Conservation (phyloP, 2,329 filamentous ascomycete species). For the Chaetomiaceae sp. region DNA sequence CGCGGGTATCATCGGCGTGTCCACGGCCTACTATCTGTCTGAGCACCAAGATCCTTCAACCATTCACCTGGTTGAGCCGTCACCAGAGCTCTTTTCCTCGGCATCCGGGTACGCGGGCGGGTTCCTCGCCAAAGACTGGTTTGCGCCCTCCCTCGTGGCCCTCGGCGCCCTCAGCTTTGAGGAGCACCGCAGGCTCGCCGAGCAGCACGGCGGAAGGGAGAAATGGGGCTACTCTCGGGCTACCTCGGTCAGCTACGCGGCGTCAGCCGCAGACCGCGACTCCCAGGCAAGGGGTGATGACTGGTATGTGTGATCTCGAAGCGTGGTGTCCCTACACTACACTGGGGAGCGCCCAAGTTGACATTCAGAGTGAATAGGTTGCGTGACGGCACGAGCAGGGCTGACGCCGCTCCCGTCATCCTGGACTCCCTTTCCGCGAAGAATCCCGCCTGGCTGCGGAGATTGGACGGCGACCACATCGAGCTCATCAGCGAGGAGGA, state of each 20-base stretch:
- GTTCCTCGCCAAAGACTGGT: conserved; percentile 72
- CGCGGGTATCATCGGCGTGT: conserved; percentile 64
- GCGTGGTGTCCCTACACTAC: too few relatives aligned
- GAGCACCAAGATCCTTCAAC: conserved; percentile 37
- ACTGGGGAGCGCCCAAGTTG: neutral
- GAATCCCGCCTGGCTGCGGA: conserved; percentile 55
- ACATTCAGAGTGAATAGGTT: conserved; percentile 30
- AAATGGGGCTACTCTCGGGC: conserved; percentile 50
- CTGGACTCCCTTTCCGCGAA: neutral
- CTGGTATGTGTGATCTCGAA: conserved; percentile 45
- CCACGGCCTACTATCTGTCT: conserved; percentile 69
- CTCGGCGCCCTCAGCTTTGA: conserved; percentile 65
- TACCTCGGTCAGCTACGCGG: conserved; percentile 50
- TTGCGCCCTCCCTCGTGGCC: conserved; percentile 49
- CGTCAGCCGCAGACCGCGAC: conserved; percentile 31
- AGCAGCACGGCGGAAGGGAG: conserved; percentile 49
- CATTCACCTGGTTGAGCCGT: conserved; percentile 45
- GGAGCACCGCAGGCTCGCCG: conserved; percentile 61
- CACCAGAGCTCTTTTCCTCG: conserved; percentile 59
- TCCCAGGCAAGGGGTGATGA: conserved; percentile 50
- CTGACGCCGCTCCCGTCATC: conserved; percentile 30
- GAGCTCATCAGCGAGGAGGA: conserved; percentile 58
- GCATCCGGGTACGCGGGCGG: conserved; percentile 71
- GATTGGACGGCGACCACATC: conserved; percentile 48
- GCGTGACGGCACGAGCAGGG: conserved; percentile 51